Conservation (phyloP, 768 basidiomycete genomes). For the Dioszegia crocea region DNA sequence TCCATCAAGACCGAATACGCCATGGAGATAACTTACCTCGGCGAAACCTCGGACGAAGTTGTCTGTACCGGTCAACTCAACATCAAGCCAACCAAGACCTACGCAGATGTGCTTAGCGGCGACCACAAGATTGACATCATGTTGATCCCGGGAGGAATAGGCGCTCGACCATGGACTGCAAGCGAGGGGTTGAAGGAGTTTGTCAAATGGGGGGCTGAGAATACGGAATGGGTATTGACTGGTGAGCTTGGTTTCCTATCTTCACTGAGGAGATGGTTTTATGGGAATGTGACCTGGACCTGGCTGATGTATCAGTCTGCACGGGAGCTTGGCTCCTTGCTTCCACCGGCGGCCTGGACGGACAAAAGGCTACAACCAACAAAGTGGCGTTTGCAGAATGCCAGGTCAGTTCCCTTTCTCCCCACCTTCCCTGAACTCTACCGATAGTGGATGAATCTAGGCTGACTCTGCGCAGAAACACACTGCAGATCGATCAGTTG, state of each 20-base stretch:
- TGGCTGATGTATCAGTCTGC: conserved; percentile 17
- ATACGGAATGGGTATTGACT: conserved; percentile 15
- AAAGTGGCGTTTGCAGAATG: conserved; percentile 14
- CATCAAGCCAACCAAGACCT: conserved; percentile 4
- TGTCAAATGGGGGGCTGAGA: conserved; percentile 13
- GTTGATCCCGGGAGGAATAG: conserved; percentile 20
- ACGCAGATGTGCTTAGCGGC: conserved; percentile 4
- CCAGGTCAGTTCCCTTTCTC: conserved; percentile 15
- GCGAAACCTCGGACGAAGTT: not conserved
- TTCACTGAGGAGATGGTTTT: not conserved
- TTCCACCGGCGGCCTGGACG: conserved; percentile 12
- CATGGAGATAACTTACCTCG: conserved; percentile 6
- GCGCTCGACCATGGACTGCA: conserved; percentile 15
- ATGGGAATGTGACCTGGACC: too few species aligned
- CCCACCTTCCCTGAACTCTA: too few species aligned
- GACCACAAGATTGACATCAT: conserved; percentile 16
- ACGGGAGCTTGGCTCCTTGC: conserved; percentile 28
- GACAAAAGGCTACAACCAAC: conserved; percentile 25
- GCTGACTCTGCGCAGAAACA: conserved; percentile 9
- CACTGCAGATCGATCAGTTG: conserved; percentile 7
- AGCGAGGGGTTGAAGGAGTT: conserved; percentile 16
- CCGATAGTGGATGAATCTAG: not conserved
- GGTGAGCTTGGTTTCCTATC: conserved; percentile 9
- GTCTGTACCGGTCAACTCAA: not conserved
- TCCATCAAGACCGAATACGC: not conserved